Conservation (phyloP, 208 protist genomes). For the Trypanosoma avium region DNA sequence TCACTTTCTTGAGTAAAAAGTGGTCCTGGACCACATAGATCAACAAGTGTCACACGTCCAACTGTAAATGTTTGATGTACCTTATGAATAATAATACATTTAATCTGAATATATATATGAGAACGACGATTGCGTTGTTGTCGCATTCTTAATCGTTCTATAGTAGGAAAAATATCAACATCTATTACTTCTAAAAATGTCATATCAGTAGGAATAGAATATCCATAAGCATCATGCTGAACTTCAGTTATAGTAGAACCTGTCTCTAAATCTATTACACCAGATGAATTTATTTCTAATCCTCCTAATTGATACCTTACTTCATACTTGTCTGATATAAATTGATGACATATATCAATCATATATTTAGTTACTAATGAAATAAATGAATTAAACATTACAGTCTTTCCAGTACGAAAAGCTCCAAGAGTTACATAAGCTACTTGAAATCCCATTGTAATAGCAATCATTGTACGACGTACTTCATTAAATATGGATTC, state of each 20-base stretch:
- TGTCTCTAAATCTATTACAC: slow-evolving; percentile 34
- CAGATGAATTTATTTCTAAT: slow-evolving; percentile 32
- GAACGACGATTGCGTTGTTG: slow-evolving; percentile 35
- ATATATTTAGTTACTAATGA: slow-evolving; percentile 37
- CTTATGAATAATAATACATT: slow-evolving; percentile 35
- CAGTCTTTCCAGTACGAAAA: slow-evolving; percentile 36
- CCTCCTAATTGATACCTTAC: slow-evolving; percentile 38
- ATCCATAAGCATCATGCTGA: slow-evolving; percentile 32
- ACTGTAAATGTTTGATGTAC: slow-evolving; percentile 32
- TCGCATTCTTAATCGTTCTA: slow-evolving; percentile 29
- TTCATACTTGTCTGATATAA: slow-evolving; percentile 4
- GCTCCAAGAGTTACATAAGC: slow-evolving; percentile 38
- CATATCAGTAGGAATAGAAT: slow-evolving; percentile 26
- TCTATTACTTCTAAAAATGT: slow-evolving; percentile 36
- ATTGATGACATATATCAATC: not conserved
- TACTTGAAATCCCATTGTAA: slow-evolving; percentile 37
- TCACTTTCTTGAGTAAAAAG: slow-evolving; percentile 34
- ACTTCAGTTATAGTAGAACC: slow-evolving; percentile 20
- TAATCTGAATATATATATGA: slow-evolving; percentile 58
- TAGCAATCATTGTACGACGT: slow-evolving; percentile 23
- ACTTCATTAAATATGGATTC: slow-evolving; percentile 43
- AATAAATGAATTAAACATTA: slow-evolving; percentile 31
- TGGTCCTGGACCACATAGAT: slow-evolving; percentile 38
- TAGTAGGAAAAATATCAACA: slow-evolving; percentile 23
- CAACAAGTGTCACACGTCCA: slow-evolving; percentile 46